These are phyloP conservation scores for Aspergillus cavernicola DNA, from an alignment of 495 filamentous ascomycete species.

Conservation along the genomic window DNA sequence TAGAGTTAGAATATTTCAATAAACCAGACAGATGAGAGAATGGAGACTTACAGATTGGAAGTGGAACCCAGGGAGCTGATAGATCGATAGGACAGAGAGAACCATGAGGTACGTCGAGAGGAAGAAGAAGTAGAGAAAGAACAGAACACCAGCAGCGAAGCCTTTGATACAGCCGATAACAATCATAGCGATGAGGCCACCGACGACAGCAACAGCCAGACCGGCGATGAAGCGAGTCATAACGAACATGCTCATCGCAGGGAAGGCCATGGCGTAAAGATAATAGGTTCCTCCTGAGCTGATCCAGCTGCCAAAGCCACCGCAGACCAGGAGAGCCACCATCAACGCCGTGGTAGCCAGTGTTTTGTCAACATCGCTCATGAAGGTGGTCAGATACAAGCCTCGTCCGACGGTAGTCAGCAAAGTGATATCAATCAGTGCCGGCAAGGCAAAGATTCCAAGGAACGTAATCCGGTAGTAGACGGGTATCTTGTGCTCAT, in stretches of 20 bases:
- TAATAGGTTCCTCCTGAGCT: constrained; percentile 16
- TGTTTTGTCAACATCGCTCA: constrained; percentile 16
- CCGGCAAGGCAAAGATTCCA: constrained; percentile 16
- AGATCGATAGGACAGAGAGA: constrained; percentile 10
- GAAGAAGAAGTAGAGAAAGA: constrained; percentile 20
- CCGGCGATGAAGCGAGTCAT: constrained; percentile 18
- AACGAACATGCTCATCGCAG: constrained; percentile 19
- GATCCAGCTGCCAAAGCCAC: constrained; percentile 18
- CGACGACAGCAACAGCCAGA: constrained; percentile 7
- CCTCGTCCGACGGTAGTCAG: constrained; percentile 16
- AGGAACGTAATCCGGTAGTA: constrained; percentile 15
- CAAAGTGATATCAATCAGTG: constrained; percentile 16
- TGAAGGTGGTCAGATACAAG: constrained; percentile 17
- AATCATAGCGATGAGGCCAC: constrained; percentile 11
- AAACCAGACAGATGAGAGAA: neutral
- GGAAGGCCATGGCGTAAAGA: constrained; percentile 19
- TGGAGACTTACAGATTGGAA: constrained; percentile 10
- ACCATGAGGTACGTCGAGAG: constrained; percentile 14
- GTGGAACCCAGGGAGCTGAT: constrained; percentile 15
- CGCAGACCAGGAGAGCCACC: constrained; percentile 16
- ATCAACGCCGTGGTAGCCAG: constrained; percentile 17
- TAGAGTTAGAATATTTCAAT: neutral
- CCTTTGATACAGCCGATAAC: constrained; percentile 11
- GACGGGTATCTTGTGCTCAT: neutral
- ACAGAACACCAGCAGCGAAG: constrained; percentile 13